Evolutionary conservation across 1,284 basidiomycete genomes (phyloP), one percentile per base, ranked within the genome.

Genomic region (Marasmius tenuissimus): DNA sequence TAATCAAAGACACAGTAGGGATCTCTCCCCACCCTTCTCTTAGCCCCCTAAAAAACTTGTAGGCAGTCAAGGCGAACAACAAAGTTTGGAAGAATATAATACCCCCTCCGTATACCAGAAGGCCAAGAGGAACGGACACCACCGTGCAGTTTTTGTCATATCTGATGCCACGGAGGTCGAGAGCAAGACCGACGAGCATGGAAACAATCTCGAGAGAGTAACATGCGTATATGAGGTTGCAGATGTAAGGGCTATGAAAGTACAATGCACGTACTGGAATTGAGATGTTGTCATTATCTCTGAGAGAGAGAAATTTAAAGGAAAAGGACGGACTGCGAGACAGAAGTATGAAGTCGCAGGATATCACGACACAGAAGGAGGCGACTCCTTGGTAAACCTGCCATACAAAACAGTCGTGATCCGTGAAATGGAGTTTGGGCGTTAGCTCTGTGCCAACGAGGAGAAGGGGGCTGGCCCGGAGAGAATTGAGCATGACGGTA

Each of bases 381-480:
- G 34, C 45, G 12, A 50, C 53, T 18, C 59, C 59, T 54, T 61
- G 53, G 22, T 56, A 56, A 10, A 49, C 47, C 42, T 48, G 42
- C 42, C 59, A 61, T 34, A 61, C 51, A 37, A 50, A 61, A 40
- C 59, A 61, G 3, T 54, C 59, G 34, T 61, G 45, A 4, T 20
- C 47, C 11, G 42, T 61, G 59, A 61, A 61, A 50, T 61, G 53
- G 18, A 61, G 57, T 10, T 49, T 33, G 4, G 40, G 35, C 11
- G 45, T 49, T 6, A 61, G 45, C 34, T 61, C 59, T 35, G 59
- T 48, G 3, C 59, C 59, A 18, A 61, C 59, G n/a, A 61, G 47
- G 27, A 61, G 45, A 8, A 61, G 45, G 14, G 53, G 59, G 8
- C 59, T 61, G 27, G n/a, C 34, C 6, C 12, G n/a, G 14, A 10